phyloP scores from a whole-genome alignment of 139 green algal genomes.

The Volvox reticuliferus region DNA sequence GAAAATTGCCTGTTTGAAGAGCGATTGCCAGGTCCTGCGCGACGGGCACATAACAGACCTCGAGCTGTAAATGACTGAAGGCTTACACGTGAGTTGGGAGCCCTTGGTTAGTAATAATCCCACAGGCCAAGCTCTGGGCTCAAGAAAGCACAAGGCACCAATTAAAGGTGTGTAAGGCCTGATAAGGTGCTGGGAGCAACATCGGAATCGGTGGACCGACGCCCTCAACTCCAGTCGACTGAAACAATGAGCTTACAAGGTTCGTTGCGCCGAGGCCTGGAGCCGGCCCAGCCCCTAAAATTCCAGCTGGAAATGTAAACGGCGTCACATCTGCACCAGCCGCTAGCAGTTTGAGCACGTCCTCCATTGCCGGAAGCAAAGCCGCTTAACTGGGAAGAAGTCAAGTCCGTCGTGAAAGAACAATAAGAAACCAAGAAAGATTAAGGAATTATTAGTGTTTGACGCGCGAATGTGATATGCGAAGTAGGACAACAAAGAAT shows the following conservation, averaged over 20 bases:
- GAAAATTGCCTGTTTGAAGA: conserved; percentile 10
- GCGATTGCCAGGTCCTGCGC: conserved; percentile 38
- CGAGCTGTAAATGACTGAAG: conserved; percentile 21
- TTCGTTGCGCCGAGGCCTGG: background rate
- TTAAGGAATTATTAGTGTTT: too few relatives aligned
- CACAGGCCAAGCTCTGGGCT: background rate
- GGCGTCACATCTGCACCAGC: conserved; percentile 21
- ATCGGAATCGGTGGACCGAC: background rate
- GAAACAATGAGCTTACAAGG: conserved; percentile 24
- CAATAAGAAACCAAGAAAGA: too few relatives aligned
- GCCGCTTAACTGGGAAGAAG: background rate
- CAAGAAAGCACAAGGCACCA: background rate
- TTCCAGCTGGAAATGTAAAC: conserved; percentile 41
- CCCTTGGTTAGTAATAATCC: background rate
- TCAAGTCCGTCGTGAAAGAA: background rate
- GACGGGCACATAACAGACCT: background rate
- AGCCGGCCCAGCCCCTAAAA: background rate
- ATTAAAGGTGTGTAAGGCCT: background rate
- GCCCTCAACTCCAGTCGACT: conserved; percentile 4
- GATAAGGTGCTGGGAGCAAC: too few relatives aligned
- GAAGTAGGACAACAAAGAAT: too few relatives aligned
- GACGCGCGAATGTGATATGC: too few relatives aligned
- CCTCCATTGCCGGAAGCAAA: conserved; percentile 22
- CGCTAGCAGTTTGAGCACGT: conserved; percentile 33
- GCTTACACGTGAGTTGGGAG: background rate